Evolutionary conservation across 352 stramenopile species (phyloP), one percentile per base, ranked within the genome.

Genomic region (Discostella stelligera): DNA sequence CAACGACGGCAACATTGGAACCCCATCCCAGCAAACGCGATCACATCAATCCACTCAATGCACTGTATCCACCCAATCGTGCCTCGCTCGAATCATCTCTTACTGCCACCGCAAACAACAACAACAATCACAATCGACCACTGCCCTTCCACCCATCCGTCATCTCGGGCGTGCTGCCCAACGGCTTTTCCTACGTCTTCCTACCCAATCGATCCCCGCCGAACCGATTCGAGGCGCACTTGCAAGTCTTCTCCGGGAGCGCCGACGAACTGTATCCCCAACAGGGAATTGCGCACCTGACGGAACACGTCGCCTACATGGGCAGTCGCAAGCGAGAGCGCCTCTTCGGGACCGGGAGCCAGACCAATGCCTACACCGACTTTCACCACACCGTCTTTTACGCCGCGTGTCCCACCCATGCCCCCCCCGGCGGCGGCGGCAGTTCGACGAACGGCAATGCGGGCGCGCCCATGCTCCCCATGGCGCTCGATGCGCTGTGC

Each of bases 371-470:
- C 0, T 96, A 96, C 70, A 96, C 93, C 41, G 92, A 96, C 74
- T 96, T 96, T 80, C 93, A 96, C 77, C 93, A 96, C 76, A 96
- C 92, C 37, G 93, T 96, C 0, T 96, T 96, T 77, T 96, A 96
- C 77, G 93, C 93, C 0, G 87, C 90, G 18, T 96, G 93, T 83
- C 93, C 93, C n/a, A 79, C 81, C 18, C 54, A 75, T 61, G 83
- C 80, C 13, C 90, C 89, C 4, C 20, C 67, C 0, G 11, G 48
- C 0, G n/a, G 50, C 1, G 49, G 49, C 0, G n/a, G 53, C 0
- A 32, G 53, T 10, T 44, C 37, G 7, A 13, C 37, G 2, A 44
- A 14, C 13, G 37, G 37, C 7, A 32, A 37, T 10, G 23, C 20
- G 0, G 77, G 71, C n/a, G 20, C 56, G 41, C 88, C 82, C 30